These are phyloP conservation scores for Pleurotus sapidus DNA, from an alignment of 768 basidiomycete genomes.

Conservation along the genomic window DNA sequence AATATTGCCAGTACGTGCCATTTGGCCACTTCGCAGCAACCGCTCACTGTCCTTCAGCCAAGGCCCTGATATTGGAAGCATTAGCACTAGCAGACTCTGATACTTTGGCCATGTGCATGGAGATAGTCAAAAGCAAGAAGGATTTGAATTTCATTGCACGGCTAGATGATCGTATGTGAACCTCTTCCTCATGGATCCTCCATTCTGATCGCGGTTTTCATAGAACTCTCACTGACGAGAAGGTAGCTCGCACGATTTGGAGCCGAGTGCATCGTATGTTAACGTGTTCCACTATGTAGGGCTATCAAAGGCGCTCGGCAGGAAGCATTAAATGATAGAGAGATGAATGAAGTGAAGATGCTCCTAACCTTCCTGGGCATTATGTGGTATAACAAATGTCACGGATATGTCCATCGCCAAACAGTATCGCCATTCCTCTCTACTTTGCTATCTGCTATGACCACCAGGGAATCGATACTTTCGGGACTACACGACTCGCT, in stretches of 20 bases:
- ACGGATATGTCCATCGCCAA: slow-evolving; percentile 14
- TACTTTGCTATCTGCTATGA: slow-evolving; percentile 15
- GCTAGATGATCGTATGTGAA: slow-evolving; percentile 29
- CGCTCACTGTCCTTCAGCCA: slow-evolving; percentile 20
- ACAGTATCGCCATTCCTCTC: slow-evolving; percentile 19
- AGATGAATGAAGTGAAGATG: slow-evolving; percentile 18
- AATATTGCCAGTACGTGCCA: slow-evolving; percentile 18
- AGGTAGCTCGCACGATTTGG: too few relatives aligned
- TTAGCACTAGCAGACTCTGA: slow-evolving; percentile 19
- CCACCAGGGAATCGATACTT: slow-evolving; percentile 1
- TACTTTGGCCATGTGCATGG: slow-evolving; percentile 16
- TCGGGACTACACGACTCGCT: slow-evolving; percentile 29
- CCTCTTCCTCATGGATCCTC: background rate
- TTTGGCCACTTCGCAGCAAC: background rate
- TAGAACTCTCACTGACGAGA: too few relatives aligned
- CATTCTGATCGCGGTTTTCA: background rate
- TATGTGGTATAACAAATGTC: slow-evolving; percentile 26
- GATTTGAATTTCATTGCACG: slow-evolving; percentile 21
- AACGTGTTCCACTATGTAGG: too few relatives aligned
- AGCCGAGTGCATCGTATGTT: too few relatives aligned
- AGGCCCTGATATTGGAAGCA: slow-evolving; percentile 28
- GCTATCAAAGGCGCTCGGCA: background rate
- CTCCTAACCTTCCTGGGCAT: slow-evolving; percentile 30
- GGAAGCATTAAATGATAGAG: background rate
- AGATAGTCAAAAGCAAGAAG: slow-evolving; percentile 16